Percentiles rank a stretch among this genome's conserved stretches.
Evolutionary conservation across 305 asterid genomes (phyloP).

Genomic region (Solanum chacoense): DNA sequence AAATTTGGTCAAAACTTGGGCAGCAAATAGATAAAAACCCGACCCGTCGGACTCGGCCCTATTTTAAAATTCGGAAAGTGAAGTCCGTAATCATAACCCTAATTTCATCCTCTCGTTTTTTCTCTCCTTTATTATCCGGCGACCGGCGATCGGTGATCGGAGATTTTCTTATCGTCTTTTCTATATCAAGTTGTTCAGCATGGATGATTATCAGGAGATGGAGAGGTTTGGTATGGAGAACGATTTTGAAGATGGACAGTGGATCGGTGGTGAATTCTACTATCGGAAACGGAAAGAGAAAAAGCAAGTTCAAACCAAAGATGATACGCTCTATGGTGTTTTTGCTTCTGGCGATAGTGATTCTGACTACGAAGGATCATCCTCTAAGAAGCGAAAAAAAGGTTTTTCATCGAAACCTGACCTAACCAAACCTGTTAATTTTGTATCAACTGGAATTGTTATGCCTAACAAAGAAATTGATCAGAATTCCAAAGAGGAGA

Average conservation of each 20-base stretch:
- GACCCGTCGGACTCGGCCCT: neutral
- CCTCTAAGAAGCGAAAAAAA: constrained; percentile 59
- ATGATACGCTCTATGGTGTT: constrained; percentile 63
- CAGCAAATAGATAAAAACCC: neutral
- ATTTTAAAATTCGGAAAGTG: neutral
- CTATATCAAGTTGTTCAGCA: neutral
- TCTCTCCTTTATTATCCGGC: neutral
- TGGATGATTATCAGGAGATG: constrained; percentile 29
- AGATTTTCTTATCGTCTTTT: neutral
- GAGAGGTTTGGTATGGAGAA: constrained; percentile 78
- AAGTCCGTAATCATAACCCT: neutral
- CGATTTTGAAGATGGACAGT: constrained; percentile 71
- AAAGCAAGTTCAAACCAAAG: constrained; percentile 44
- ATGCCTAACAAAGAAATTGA: constrained; percentile 66
- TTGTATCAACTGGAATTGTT: constrained; percentile 57
- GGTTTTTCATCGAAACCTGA: constrained; percentile 38
- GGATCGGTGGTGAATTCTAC: constrained; percentile 60
- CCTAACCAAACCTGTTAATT: constrained; percentile 65
- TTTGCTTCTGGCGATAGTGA: constrained; percentile 76
- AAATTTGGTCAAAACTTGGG: neutral
- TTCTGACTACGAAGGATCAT: constrained; percentile 62
- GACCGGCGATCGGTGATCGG: neutral
- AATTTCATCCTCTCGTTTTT: neutral
- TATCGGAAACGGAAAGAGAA: constrained; percentile 48
- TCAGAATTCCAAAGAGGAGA: constrained; percentile 37